Percentiles rank a stretch among this genome's conserved stretches.
phyloP scores from a whole-genome alignment of 2,329 filamentous ascomycete species.

The Pseudocercospora cruenta region DNA sequence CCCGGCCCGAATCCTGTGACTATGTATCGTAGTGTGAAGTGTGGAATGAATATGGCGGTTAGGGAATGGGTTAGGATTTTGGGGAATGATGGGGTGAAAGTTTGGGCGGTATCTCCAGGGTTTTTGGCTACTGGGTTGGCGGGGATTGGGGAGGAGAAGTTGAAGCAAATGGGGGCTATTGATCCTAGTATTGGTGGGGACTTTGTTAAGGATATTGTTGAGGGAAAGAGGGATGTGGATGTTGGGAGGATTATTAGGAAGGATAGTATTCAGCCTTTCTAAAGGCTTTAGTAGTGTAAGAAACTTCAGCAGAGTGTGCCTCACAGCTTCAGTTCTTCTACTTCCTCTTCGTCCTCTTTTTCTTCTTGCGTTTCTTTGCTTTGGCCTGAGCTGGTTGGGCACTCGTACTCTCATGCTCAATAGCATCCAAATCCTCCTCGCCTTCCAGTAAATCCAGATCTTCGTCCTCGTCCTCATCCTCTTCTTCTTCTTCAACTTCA shows the following conservation, averaged over 20 bases:
- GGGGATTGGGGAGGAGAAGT: constrained; percentile 37
- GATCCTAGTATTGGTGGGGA: constrained; percentile 43
- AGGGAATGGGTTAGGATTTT: constrained; percentile 50
- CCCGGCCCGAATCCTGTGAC: constrained; percentile 31
- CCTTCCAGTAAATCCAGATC: constrained; percentile 34
- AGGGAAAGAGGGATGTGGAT: constrained; percentile 46
- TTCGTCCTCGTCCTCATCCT: constrained; percentile 29
- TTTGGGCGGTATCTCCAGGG: constrained; percentile 52
- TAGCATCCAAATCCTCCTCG: constrained; percentile 17
- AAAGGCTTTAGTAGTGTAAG: too few species aligned
- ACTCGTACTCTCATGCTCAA: constrained; percentile 30
- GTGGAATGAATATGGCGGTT: constrained; percentile 55
- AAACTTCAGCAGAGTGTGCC: too few species aligned
- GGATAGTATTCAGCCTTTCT: constrained; percentile 46
- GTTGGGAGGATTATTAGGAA: constrained; percentile 43
- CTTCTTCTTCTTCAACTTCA: constrained; percentile 33
- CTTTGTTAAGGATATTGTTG: constrained; percentile 43
- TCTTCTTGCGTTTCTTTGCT: constrained; percentile 39
- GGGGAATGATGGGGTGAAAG: constrained; percentile 52
- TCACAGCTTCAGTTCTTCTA: constrained; percentile 5
- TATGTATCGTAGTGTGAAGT: constrained; percentile 49
- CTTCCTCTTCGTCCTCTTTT: constrained; percentile 40
- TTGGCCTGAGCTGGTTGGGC: constrained; percentile 40
- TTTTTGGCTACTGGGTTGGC: constrained; percentile 51
- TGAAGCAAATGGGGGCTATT: constrained; percentile 41